Evolutionary conservation across 2,329 filamentous ascomycete species (phyloP).

Genomic region (Hypoxylon sp.): DNA sequence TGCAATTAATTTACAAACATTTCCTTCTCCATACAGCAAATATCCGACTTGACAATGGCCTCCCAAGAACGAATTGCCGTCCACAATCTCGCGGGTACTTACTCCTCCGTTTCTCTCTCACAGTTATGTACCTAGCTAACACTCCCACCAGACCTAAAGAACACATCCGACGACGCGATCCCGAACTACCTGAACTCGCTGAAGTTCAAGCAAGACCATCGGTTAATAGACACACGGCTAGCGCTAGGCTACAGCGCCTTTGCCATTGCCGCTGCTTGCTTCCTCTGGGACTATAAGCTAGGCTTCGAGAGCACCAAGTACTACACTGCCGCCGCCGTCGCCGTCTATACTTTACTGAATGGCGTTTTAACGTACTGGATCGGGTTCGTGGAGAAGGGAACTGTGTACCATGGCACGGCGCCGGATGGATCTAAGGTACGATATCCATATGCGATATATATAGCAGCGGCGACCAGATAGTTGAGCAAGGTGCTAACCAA

Average conservation of each 20-base stretch:
- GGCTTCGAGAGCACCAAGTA: constrained; percentile 90
- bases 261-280: constrained; percentile 83
- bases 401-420: constrained; percentile 81
- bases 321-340: constrained; percentile 85
- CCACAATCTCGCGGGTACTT: constrained; percentile 75
- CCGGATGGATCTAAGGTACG: constrained; percentile 68
- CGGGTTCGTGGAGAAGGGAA: constrained; percentile 83
- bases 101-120: no score
- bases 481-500: not conserved
- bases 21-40: constrained; percentile 1
- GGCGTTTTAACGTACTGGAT: constrained; percentile 85
- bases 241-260: constrained; percentile 87
- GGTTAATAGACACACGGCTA: constrained; percentile 85
- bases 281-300: constrained; percentile 91
- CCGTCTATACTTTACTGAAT: constrained; percentile 85
- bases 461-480: not conserved
- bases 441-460: constrained; percentile 8
- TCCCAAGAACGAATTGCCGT: constrained; percentile 73
- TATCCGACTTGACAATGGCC: constrained; percentile 55
- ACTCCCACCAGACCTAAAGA: constrained; percentile 83
- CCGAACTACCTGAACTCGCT: constrained; percentile 93
- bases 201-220: constrained; percentile 86
- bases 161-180: constrained; percentile 94
- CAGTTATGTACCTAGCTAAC: no score
- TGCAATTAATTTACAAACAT: constrained; percentile 3